Base-by-base conservation (phyloP, 164 flowering plant species). In the Stephania cephalantha region DNA sequence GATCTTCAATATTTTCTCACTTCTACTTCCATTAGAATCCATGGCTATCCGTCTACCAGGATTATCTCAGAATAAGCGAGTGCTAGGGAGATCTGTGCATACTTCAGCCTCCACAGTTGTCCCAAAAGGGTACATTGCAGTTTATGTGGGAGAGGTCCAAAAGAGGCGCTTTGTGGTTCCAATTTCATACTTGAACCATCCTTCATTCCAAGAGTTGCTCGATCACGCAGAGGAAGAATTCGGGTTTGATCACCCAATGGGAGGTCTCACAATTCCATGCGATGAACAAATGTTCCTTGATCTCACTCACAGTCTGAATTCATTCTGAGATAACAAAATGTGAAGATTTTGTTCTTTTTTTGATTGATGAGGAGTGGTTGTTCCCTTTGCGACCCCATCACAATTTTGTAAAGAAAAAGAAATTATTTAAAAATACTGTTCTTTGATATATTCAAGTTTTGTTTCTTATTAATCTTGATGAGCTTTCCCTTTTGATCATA, bases 161-260 rank as follows among this genome's bases (percentile, higher is more conserved):
- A 69, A 69, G 71, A 69, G 18, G 50, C 48, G 71, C 7, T 69
- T 25, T 35, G 71, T 69, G 1, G 71, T 69, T 42, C 71, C 71
- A 31, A 20, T 69, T 9, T 69, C 71, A 1, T 69, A 15, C 50
- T 69, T 69, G 50, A 69, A 45, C 15, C 48, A 69, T 42, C 53
- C 71, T 42, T 42, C 71, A 44, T 69, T 69, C 71, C 71, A 69
- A 69, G 71, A 69, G 11, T 69, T 69, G 20, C 22, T 69, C 2
- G 42, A 22, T 42, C 35, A 50, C 17, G 71, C 71, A 3, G 71
- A 44, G 50, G 71, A 69, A 69, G 71, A 69, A 20, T 69, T 42
- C 50, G 71, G 71, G 45, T 69, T 69, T 44, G 50, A 42, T 42
- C 72, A 75, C 55, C 71, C 77, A 69, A 69, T 69, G 71, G 71